Evolutionary conservation across 192 early-diverging fungal genomes (phyloP), one percentile per base, ranked within the genome.

Genomic region (Podila clonocystis): DNA sequence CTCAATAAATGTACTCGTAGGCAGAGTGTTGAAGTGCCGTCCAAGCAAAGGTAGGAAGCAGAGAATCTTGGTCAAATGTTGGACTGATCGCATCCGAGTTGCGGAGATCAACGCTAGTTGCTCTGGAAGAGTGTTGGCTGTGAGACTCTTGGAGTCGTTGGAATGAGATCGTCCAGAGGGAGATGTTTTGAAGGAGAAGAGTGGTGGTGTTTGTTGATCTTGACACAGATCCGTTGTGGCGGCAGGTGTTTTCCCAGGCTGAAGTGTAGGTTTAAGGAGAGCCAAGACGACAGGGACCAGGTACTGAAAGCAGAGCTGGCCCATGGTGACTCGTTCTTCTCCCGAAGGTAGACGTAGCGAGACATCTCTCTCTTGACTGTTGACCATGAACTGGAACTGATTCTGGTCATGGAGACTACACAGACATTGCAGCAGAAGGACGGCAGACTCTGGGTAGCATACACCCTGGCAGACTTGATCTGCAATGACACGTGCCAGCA

Each of bases 1-100:
- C 31, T 80, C 77, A 19, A 80, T 73, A 58, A 80, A 80, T 4
- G 67, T 80, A 57, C 66, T 69, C 3, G 77, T 69, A 9, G 77
- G 67, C 2, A 80, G 49, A 4, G 49, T 50, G 20, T 80, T 72
- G 57, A 80, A 72, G n/a, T 80, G 77, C 3, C 77, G 66, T 8
- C 77, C 77, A 13, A 80, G 58, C 24, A 80, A n/a, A 22, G 77
- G 77, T n/a, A 80, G 45, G 34, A 80, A 80, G 28, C 70, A 68
- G 4, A 80, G 62, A 6, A 80, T 33, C 30, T 62, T 63, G 15
- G 70, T 80, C 41, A 72, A 30, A 31, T 80, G 70, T 9, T 34
- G 41, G 0, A 73, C 29, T 2, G 70, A 69, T 9, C 36, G 66
- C 4, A 80, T 65, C 17, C 29, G 60, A 19, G 63, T 11, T 2